Evolutionary conservation across 768 basidiomycete genomes (phyloP).

Genomic region (Lentinula lateritia): DNA sequence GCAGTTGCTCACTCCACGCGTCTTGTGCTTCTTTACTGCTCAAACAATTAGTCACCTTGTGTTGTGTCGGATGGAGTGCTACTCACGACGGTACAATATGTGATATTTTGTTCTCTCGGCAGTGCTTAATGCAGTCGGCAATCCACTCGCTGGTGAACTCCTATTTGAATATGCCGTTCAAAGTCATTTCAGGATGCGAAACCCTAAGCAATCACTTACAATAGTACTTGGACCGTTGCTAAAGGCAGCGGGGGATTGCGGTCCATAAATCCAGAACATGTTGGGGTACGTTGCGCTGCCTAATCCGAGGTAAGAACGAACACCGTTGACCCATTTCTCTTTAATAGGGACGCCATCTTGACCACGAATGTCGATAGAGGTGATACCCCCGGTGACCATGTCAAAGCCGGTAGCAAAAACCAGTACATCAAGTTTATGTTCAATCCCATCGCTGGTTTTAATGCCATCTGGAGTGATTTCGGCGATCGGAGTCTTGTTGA

Average conservation of each 20-base stretch:
- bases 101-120: constrained; percentile 8
- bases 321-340: constrained; percentile 13
- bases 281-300: constrained; percentile 10
- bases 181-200: background rate
- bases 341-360: constrained; percentile 10
- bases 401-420: constrained; percentile 16
- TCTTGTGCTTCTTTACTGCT: background rate
- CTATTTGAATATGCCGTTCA: constrained; percentile 7
- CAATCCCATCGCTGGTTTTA: constrained; percentile 6
- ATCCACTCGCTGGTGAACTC: constrained; percentile 22
- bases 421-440: constrained; percentile 12
- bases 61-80: too few relatives aligned
- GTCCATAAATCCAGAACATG: constrained; percentile 14
- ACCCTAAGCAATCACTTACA: constrained; percentile 1
- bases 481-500: constrained; percentile 10
- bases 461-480: constrained; percentile 14
- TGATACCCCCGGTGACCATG: constrained; percentile 9
- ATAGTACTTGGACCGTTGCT: constrained; percentile 11
- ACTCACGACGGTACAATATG: background rate
- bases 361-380: constrained; percentile 13
- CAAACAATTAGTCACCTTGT: background rate
- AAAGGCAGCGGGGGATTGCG: constrained; percentile 12
- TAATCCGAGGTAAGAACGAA: constrained; percentile 14
- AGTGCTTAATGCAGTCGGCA: constrained; percentile 13
- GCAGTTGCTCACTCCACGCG: background rate